Evolutionary conservation across 2,329 filamentous ascomycete species (phyloP), one percentile per base, ranked within the genome.

Genomic region (Cylindrodendrum hubeiense): DNA sequence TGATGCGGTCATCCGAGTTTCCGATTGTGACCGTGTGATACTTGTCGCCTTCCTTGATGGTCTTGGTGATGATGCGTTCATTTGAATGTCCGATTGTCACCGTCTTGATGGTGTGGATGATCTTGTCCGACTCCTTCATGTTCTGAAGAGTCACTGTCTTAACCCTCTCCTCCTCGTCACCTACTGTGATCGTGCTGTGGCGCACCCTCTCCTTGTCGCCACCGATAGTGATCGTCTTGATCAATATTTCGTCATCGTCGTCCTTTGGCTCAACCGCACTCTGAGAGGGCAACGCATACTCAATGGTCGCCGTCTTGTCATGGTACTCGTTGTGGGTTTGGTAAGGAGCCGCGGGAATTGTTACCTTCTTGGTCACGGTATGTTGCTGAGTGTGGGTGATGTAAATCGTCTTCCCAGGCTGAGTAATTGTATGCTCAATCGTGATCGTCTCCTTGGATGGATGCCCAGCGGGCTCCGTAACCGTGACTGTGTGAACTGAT

Each of bases 401-500:
- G 17, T 72, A 72, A n/a, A 76, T 58, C 10, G 67, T 76, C 30
- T 71, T 57, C 6, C 69, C 73, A 10, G 70, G 58, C 7, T 67
- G 24, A 8, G 74, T 76, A 21, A 74, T 60, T 4, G 70, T 69
- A n/a, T 61, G 63, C 17, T 67, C 54, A 30, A 72, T 62, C 3
- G 73, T 77, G 8, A 78, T 66, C 19, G 77, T 79, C 51, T 77
- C 67, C 33, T 64, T 67, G 26, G 67, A 61, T 9, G 68, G 61
- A 43, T 69, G 34, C 6, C 46, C 64, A 13, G 55, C 37, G 19
- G 70, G 63, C n/a, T 67, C 59, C 9, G 58, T 66, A 26, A 73
- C 34, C 6, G 67, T 74, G 28, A 72, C 59, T 5, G 69, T 74
- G 39, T 67, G 55, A 17, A 65, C 52, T 13, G 55, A 39, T 1